These are phyloP conservation scores for Sugiyamaella smithiae DNA, from an alignment of 805 yeast species.

Conservation along the genomic window DNA sequence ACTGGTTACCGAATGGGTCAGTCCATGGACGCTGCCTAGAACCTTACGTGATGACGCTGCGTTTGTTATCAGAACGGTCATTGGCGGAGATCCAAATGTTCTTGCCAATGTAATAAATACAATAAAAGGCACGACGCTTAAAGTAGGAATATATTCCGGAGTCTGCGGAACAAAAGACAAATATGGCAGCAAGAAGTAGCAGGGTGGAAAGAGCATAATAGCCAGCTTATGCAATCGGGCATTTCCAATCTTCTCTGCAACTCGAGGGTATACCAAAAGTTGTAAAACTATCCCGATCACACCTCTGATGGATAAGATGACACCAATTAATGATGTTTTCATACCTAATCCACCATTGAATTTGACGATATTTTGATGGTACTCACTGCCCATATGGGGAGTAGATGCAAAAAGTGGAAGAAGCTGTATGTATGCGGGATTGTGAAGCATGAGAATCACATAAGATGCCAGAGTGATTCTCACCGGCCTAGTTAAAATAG, in stretches of 20 bases:
- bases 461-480: slow-evolving; percentile 14
- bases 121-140: slow-evolving; percentile 2
- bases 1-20: slow-evolving; percentile 16
- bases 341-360: slow-evolving; percentile 52
- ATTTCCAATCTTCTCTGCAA: slow-evolving; percentile 46
- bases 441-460: slow-evolving; percentile 42
- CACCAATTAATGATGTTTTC: slow-evolving; percentile 45
- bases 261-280: slow-evolving; percentile 47
- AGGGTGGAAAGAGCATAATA: slow-evolving; percentile 42
- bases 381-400: slow-evolving; percentile 19
- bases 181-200: slow-evolving; percentile 47
- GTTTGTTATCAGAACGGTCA: slow-evolving; percentile 17
- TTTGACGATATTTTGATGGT: slow-evolving; percentile 42
- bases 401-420: slow-evolving; percentile 50
- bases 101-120: slow-evolving; percentile 9
- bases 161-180: slow-evolving; percentile 21
- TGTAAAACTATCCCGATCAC: slow-evolving; percentile 50
- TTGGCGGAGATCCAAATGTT: slow-evolving; percentile 19
- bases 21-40: slow-evolving; percentile 19
- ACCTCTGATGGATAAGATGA: slow-evolving; percentile 48
- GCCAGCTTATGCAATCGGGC: slow-evolving; percentile 42
- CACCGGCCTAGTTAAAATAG: slow-evolving; percentile 16
- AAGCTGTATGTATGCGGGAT: slow-evolving; percentile 48
- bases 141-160: background rate
- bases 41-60: slow-evolving; percentile 17